Conservation (phyloP, 164 flowering plant genomes). For the Liriodendron chinense region DNA sequence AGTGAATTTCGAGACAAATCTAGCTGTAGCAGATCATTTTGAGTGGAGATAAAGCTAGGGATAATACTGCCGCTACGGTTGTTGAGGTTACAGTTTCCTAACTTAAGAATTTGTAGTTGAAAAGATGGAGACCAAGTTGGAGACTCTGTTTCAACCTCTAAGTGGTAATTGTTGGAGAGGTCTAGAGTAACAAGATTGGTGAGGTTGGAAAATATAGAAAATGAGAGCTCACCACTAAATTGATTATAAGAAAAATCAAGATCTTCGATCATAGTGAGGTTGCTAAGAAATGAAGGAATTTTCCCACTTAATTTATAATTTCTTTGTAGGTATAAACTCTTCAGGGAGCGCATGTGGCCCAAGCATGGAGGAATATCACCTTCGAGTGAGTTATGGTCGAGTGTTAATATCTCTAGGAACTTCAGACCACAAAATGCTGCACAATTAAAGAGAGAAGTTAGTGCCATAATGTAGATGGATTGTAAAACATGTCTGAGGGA, state of each 20-base stretch:
- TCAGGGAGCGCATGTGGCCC: neutral
- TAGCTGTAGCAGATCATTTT: neutral
- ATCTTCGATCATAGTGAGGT: neutral
- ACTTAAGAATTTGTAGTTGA: neutral
- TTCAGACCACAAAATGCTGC: conserved; percentile 1
- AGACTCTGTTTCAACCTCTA: neutral
- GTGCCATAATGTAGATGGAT: too few relatives aligned
- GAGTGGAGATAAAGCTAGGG: conserved; percentile 1
- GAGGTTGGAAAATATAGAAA: conserved; percentile 7
- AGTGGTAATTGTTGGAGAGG: conserved; percentile 2
- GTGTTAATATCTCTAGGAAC: neutral
- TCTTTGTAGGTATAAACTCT: neutral
- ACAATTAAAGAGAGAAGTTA: neutral
- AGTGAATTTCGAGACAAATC: conserved; percentile 3
- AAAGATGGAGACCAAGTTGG: conserved; percentile 1
- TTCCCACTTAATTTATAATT: neutral
- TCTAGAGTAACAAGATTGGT: neutral
- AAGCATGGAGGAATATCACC: conserved; percentile 2
- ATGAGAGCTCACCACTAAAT: neutral
- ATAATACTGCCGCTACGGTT: neutral
- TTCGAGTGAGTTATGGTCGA: neutral
- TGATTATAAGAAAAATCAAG: conserved; percentile 1
- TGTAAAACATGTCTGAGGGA: too few relatives aligned
- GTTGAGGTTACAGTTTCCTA: neutral
- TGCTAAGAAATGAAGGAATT: neutral